phyloP scores from a whole-genome alignment of 2,329 filamentous ascomycete genomes.

The Penicillium thymicola region DNA sequence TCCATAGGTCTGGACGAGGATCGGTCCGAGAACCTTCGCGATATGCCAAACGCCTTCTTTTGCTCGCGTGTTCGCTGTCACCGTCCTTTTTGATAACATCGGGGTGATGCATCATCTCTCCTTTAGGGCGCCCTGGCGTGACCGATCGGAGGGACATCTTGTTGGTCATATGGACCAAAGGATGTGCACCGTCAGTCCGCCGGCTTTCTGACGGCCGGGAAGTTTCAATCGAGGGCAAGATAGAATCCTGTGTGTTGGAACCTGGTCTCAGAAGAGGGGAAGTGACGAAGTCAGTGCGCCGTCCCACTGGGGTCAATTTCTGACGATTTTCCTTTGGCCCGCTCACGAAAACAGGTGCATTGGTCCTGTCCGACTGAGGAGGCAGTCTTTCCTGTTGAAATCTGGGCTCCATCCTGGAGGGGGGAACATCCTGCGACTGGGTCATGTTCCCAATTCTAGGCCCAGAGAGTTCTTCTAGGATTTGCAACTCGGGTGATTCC shows the following conservation, averaged over 20 bases:
- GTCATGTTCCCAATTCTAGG: slow-evolving; percentile 20
- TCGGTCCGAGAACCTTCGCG: slow-evolving; percentile 21
- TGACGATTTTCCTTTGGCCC: slow-evolving; percentile 25
- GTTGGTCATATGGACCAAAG: slow-evolving; percentile 29
- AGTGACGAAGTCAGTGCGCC: slow-evolving; percentile 13
- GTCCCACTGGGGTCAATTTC: slow-evolving; percentile 17
- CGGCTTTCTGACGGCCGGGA: slow-evolving; percentile 23
- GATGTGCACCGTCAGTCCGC: slow-evolving; percentile 18
- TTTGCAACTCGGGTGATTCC: slow-evolving; percentile 23
- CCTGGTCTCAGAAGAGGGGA: slow-evolving; percentile 16
- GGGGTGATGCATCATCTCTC: slow-evolving; percentile 21
- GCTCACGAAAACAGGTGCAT: slow-evolving; percentile 34
- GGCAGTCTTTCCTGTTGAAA: slow-evolving; percentile 17
- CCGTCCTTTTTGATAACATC: slow-evolving; percentile 20
- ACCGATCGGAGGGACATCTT: slow-evolving; percentile 32
- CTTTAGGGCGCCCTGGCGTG: slow-evolving; percentile 28
- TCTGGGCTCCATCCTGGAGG: slow-evolving; percentile 22
- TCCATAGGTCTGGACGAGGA: slow-evolving; percentile 10
- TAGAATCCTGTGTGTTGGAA: slow-evolving; percentile 27
- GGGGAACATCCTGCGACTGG: slow-evolving; percentile 20
- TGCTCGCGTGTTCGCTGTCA: slow-evolving; percentile 27
- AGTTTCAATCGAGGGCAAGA: slow-evolving; percentile 38
- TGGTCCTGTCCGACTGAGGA: slow-evolving; percentile 17
- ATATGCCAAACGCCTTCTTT: slow-evolving; percentile 33
- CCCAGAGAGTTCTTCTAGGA: slow-evolving; percentile 16